phyloP scores from a whole-genome alignment of 345 rosid genomes.

The Syzygium jambos region DNA sequence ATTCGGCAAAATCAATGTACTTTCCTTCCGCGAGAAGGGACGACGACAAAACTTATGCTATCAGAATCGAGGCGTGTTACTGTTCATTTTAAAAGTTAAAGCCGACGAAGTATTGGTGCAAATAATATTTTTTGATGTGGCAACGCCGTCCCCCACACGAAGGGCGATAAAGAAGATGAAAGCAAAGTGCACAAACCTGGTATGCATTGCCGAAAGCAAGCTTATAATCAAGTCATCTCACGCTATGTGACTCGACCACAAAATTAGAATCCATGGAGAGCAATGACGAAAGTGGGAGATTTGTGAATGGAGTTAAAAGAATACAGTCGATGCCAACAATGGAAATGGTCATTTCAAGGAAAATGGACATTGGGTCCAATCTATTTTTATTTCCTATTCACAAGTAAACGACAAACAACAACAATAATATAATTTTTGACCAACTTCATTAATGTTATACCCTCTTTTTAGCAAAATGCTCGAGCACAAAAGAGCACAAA shows the following conservation, averaged over 20 bases:
- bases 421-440: too few species aligned
- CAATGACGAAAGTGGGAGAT: background rate
- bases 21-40: background rate
- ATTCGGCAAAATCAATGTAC: fast-evolving
- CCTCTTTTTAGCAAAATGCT: background rate
- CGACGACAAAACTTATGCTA: background rate
- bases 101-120: background rate
- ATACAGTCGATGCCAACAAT: background rate
- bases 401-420: background rate
- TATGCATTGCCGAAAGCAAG: background rate
- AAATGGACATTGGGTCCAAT: background rate
- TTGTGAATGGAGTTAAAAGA: background rate
- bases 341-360: background rate
- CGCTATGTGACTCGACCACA: background rate
- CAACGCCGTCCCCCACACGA: background rate
- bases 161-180: too few species aligned
- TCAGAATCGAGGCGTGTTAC: background rate
- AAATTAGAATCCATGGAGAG: too few species aligned
- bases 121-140: background rate
- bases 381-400: background rate
- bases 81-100: too few species aligned
- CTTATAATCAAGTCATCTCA: background rate
- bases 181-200: background rate
- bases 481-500: too few species aligned
- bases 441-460: background rate